These are phyloP conservation scores for Diophrys sp. DNA, from an alignment of 73 alveolate species.

Conservation along the genomic window DNA sequence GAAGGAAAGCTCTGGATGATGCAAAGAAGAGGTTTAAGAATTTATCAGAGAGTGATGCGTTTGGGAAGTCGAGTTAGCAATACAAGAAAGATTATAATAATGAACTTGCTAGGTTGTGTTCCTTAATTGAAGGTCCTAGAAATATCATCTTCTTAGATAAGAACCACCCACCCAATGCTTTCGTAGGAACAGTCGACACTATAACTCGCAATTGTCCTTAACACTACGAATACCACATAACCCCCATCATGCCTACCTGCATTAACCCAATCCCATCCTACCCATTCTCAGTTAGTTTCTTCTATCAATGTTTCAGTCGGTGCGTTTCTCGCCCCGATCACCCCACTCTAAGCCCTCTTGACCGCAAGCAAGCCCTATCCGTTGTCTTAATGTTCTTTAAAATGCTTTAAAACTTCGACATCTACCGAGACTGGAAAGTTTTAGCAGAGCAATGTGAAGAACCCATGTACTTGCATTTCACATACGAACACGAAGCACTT, in stretches of 20 bases:
- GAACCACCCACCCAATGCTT: neutral
- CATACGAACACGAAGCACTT: constrained; percentile 1
- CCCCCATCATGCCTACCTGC: neutral
- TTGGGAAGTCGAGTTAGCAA: neutral
- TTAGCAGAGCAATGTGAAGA: neutral
- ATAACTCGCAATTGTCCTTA: neutral
- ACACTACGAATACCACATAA: neutral
- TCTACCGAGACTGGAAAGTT: neutral
- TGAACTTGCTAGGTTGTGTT: neutral
- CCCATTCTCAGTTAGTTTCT: constrained; percentile 16
- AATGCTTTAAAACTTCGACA: neutral
- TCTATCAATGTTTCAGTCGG: neutral
- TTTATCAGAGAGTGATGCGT: too few relatives aligned
- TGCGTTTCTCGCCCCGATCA: neutral
- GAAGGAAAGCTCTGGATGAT: too few relatives aligned
- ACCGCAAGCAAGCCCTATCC: neutral
- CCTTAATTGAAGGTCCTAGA: neutral
- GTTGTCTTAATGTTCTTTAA: constrained; percentile 29
- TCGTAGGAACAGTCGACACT: neutral
- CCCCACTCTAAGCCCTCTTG: neutral
- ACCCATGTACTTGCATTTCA: neutral
- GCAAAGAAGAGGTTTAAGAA: too few relatives aligned
- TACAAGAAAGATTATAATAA: neutral
- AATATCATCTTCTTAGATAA: neutral
- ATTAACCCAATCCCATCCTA: neutral